phyloP scores from a whole-genome alignment of 768 basidiomycete species.

The Tephrocybe sp. region DNA sequence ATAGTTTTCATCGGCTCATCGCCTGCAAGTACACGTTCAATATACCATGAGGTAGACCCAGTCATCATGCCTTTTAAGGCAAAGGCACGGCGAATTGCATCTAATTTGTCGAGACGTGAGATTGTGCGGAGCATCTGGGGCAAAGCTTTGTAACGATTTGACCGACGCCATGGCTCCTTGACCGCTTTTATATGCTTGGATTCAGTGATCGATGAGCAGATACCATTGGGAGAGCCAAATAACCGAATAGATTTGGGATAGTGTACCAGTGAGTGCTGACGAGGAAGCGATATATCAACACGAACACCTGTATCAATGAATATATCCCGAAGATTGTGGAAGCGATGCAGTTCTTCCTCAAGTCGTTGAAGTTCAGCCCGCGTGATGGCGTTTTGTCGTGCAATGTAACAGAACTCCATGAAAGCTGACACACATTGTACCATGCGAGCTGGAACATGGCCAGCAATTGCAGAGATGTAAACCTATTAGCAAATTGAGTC shows the following conservation, averaged over 20 bases:
- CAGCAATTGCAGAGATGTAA: constrained; percentile 18
- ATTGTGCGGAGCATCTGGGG: too few species aligned
- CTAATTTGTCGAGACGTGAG: too few species aligned
- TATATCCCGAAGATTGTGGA: constrained; percentile 4
- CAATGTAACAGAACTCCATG: constrained; percentile 22
- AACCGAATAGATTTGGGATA: neutral
- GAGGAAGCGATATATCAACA: constrained; percentile 5
- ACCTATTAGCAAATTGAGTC: constrained; percentile 5
- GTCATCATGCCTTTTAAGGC: too few species aligned
- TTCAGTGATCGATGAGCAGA: too few species aligned
- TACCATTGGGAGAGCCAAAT: too few species aligned
- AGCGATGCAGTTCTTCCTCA: constrained; percentile 5
- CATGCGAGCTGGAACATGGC: constrained; percentile 16
- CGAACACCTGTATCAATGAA: constrained; percentile 4
- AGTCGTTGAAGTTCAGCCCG: constrained; percentile 15
- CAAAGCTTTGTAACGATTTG: too few species aligned
- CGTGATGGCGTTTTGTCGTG: constrained; percentile 19
- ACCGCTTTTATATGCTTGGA: too few species aligned
- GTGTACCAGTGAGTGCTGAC: constrained; percentile 8
- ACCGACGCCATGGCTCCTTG: too few species aligned
- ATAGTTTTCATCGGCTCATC: too few species aligned
- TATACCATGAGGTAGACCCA: too few species aligned
- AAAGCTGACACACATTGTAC: constrained; percentile 16
- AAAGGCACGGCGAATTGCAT: too few species aligned
- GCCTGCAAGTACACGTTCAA: too few species aligned